Percentiles rank a stretch among this genome's conserved stretches.
Evolutionary conservation across 345 rosid genomes (phyloP).

Genomic region (Pugionium dolabratum): DNA sequence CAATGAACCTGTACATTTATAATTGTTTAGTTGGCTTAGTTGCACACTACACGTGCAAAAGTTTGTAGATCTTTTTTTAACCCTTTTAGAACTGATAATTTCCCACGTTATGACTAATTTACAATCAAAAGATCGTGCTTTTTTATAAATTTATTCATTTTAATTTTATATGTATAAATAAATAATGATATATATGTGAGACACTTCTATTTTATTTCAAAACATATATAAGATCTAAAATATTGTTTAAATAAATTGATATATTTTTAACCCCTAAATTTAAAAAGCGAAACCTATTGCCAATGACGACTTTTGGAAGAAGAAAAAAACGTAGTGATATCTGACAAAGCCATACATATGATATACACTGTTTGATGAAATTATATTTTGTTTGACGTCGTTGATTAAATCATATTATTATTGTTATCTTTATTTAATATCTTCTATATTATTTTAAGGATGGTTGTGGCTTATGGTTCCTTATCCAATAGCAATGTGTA

Average conservation of each 20-base stretch:
- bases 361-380: constrained; percentile 14
- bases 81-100: constrained; percentile 20
- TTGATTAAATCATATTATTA: constrained; percentile 16
- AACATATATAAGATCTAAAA: constrained; percentile 25
- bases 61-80: too few relatives aligned
- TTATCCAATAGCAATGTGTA: constrained; percentile 35
- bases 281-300: constrained; percentile 27
- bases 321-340: constrained; percentile 32
- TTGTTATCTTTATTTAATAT: neutral
- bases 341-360: constrained; percentile 36
- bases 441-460: constrained; percentile 30
- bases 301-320: constrained; percentile 32
- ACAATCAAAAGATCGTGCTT: constrained; percentile 20
- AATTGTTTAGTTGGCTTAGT: constrained; percentile 30
- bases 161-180: too few relatives aligned
- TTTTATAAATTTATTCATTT: constrained; percentile 11
- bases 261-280: constrained; percentile 30
- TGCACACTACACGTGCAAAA: too few relatives aligned
- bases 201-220: constrained; percentile 25
- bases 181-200: constrained; percentile 9
- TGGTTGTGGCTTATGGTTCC: constrained; percentile 43
- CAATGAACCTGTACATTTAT: constrained; percentile 26
- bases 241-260: constrained; percentile 21
- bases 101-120: constrained; percentile 32
- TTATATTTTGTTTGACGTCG: too few relatives aligned